A percentile compares a stretch with the other conserved stretches of the same genome.
These are phyloP conservation scores for Citrullus mucosospermus DNA, from an alignment of 306 rosid species.

Conservation along the genomic window DNA sequence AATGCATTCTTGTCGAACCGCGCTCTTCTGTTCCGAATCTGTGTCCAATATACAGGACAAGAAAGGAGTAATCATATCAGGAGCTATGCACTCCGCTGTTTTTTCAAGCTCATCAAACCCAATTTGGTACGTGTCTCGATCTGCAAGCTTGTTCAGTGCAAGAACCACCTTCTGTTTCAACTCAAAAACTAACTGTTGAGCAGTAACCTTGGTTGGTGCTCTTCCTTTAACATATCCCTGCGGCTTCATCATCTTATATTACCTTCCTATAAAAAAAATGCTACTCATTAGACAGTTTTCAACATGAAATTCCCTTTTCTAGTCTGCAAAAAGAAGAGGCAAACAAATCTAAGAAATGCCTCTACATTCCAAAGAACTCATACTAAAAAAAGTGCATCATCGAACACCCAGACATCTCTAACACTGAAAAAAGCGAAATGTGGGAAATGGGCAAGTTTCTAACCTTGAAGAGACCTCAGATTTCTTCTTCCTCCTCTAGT, in stretches of 20 bases:
- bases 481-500: background rate
- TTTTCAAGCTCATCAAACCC: slow-evolving; percentile 59
- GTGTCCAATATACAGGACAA: slow-evolving; percentile 55
- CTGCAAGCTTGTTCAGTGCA: slow-evolving; percentile 66
- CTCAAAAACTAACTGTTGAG: slow-evolving; percentile 34
- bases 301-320: background rate
- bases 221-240: slow-evolving; percentile 22
- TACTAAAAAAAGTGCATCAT: background rate
- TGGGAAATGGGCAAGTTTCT: background rate
- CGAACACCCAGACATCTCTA: background rate
- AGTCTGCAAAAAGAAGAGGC: background rate
- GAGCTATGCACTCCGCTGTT: slow-evolving; percentile 29
- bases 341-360: background rate
- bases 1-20: slow-evolving; percentile 50
- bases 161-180: slow-evolving; percentile 39
- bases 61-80: slow-evolving; percentile 45
- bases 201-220: slow-evolving; percentile 19
- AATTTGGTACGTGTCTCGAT: slow-evolving; percentile 64
- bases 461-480: background rate
- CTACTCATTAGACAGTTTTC: background rate
- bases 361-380: background rate
- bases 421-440: background rate
- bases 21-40: slow-evolving; percentile 50
- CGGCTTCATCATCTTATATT: slow-evolving; percentile 33
- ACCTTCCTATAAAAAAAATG: background rate